A percentile compares a stretch with the other conserved stretches of the same genome.
These are phyloP conservation scores for Scheffersomyces coipomensis DNA, from an alignment of 805 yeast genomes.

Conservation along the genomic window DNA sequence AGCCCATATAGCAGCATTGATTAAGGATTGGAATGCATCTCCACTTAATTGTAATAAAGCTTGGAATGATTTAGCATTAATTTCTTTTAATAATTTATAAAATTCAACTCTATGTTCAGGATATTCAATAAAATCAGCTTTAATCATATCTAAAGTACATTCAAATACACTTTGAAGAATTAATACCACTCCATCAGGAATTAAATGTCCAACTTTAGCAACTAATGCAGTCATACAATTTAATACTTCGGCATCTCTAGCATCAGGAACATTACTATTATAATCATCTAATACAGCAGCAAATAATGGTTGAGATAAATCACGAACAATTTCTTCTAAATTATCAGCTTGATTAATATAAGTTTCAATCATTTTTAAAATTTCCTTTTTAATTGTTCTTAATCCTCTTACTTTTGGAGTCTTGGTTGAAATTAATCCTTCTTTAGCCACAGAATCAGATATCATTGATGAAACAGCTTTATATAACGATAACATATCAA, in stretches of 20 bases:
- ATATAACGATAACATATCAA: conserved; percentile 86
- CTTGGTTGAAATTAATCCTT: conserved; percentile 88
- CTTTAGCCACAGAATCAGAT: conserved; percentile 71
- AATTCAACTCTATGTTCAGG: conserved; percentile 98
- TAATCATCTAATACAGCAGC: conserved; percentile 88
- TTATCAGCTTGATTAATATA: conserved; percentile 87
- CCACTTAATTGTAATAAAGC: conserved; percentile 88
- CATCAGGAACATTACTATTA: conserved; percentile 85
- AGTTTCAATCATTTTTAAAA: conserved; percentile 82
- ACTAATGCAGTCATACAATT: conserved; percentile 93
- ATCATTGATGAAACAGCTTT: conserved; percentile 86
- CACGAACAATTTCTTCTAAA: conserved; percentile 77
- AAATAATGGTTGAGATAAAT: conserved; percentile 78
- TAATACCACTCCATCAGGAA: conserved; percentile 84
- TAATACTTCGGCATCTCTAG: conserved; percentile 96
- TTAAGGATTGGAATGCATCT: conserved; percentile 84
- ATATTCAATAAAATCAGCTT: conserved; percentile 90
- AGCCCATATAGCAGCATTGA: conserved; percentile 97
- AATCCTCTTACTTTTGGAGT: conserved; percentile 93
- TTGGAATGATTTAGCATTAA: conserved; percentile 78
- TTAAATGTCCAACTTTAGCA: conserved; percentile 78
- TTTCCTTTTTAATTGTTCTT: conserved; percentile 94
- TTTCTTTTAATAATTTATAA: conserved; percentile 84
- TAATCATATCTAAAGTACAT: conserved; percentile 93
- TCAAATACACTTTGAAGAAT: conserved; percentile 90